A percentile compares a stretch with the other conserved stretches of the same genome.
phyloP scores from a whole-genome alignment of 371 early-diverging fungal species.

The Rozella allomycis region DNA sequence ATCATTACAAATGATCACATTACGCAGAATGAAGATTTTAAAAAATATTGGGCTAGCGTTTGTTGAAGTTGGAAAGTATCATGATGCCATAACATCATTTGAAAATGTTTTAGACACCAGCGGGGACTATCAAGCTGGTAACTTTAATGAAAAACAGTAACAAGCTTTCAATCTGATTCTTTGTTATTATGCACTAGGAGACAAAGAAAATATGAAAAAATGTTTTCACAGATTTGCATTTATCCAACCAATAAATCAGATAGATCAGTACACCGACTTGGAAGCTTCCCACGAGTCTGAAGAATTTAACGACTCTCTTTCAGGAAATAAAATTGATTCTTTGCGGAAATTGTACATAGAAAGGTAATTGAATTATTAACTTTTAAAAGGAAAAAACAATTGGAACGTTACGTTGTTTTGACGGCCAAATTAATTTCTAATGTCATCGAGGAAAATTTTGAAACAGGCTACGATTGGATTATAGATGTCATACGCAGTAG shows the following conservation, averaged over 20 bases:
- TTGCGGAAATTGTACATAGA: constrained; percentile 16
- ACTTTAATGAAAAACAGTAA: not conserved
- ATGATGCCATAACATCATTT: constrained; percentile 28
- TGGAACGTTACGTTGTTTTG: constrained; percentile 16
- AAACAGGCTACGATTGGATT: constrained; percentile 22
- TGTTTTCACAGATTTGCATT: constrained; percentile 18
- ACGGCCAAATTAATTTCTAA: constrained; percentile 25
- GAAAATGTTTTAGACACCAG: constrained; percentile 26
- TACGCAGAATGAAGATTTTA: constrained; percentile 19
- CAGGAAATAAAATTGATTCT: too few relatives aligned
- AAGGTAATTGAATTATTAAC: too few relatives aligned
- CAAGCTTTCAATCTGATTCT: constrained; percentile 24
- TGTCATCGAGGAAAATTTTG: constrained; percentile 9
- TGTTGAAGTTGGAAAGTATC: constrained; percentile 23
- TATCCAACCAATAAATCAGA: constrained; percentile 10
- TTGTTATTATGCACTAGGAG: constrained; percentile 31
- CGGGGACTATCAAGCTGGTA: constrained; percentile 24
- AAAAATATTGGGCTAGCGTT: constrained; percentile 26
- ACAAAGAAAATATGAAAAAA: constrained; percentile 20
- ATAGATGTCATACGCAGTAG: constrained; percentile 13
- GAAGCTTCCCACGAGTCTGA: too few relatives aligned
- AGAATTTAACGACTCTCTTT: too few relatives aligned
- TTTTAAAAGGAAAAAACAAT: constrained; percentile 5
- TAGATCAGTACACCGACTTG: too few relatives aligned
- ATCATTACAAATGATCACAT: not conserved